Percentiles rank a stretch among this genome's conserved stretches.
phyloP scores from a whole-genome alignment of 306 rosid species.

The Vicia villosa region DNA sequence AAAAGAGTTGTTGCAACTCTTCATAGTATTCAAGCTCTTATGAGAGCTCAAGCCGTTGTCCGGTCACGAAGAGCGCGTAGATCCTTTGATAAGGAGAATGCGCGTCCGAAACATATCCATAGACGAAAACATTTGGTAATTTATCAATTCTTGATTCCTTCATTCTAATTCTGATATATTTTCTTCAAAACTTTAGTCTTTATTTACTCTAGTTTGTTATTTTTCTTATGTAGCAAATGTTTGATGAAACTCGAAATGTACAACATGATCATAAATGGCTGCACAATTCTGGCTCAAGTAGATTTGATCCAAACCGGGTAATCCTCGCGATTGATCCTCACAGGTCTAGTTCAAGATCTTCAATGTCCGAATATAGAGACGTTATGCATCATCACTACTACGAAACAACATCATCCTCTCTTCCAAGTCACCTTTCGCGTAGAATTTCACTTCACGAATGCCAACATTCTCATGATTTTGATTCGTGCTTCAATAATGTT shows the following conservation, averaged over 20 bases:
- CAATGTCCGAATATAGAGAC: slow-evolving; percentile 64
- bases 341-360: slow-evolving; percentile 52
- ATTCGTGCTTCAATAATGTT: slow-evolving; percentile 52
- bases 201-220: background rate
- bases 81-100: slow-evolving; percentile 63
- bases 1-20: slow-evolving; percentile 85
- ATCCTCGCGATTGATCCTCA: background rate
- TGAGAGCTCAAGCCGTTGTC: slow-evolving; percentile 71
- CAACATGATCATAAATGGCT: slow-evolving; percentile 61
- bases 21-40: slow-evolving; percentile 82
- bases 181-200: background rate
- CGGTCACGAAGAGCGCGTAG: slow-evolving; percentile 74
- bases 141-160: background rate
- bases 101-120: slow-evolving; percentile 38
- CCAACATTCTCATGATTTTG: slow-evolving; percentile 50
- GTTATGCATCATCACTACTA: slow-evolving; percentile 45
- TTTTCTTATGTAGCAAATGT: slow-evolving; percentile 51
- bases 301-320: background rate
- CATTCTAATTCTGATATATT: background rate
- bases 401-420: slow-evolving; percentile 45
- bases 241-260: slow-evolving; percentile 65
- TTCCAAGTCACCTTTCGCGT: background rate
- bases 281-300: slow-evolving; percentile 39
- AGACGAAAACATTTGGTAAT: slow-evolving; percentile 55
- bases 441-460: slow-evolving; percentile 44